phyloP scores from a whole-genome alignment of 768 basidiomycete genomes.

The Gelatoporia subvermispora region DNA sequence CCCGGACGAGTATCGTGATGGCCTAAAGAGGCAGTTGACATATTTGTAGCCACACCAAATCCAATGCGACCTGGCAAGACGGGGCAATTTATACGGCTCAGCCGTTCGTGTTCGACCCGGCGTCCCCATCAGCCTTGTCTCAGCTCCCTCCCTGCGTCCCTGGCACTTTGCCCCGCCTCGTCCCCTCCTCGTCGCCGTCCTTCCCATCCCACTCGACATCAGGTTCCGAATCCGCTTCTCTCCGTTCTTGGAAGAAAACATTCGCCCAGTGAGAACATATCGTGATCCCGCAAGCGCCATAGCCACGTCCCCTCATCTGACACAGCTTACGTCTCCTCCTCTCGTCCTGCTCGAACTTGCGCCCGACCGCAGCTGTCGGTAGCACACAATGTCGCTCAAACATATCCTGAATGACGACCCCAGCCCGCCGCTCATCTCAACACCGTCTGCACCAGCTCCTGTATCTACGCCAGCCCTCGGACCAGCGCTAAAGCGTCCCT shows the following conservation, averaged over 20 bases:
- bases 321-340: too few relatives aligned
- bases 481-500: constrained; percentile 18
- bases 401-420: constrained; percentile 78
- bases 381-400: constrained; percentile 62
- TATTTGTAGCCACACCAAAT: constrained; percentile 22
- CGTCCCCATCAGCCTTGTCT: constrained; percentile 12
- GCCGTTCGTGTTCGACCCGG: constrained; percentile 18
- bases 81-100: constrained; percentile 18
- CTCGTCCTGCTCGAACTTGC: neutral
- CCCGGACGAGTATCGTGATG: constrained; percentile 12
- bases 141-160: constrained; percentile 1
- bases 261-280: neutral
- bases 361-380: neutral
- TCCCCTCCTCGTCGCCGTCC: constrained; percentile 7
- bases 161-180: constrained; percentile 5
- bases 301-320: neutral
- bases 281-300: constrained; percentile 1
- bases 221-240: neutral
- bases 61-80: constrained; percentile 20
- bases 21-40: constrained; percentile 20
- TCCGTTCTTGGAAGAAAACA: constrained; percentile 1
- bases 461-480: constrained; percentile 14
- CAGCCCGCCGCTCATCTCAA: constrained; percentile 16
- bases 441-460: constrained; percentile 21
- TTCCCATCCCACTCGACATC: neutral